These are phyloP conservation scores for Sporisorium scitamineum DNA, from an alignment of 1,284 basidiomycete species.

Conservation along the genomic window DNA sequence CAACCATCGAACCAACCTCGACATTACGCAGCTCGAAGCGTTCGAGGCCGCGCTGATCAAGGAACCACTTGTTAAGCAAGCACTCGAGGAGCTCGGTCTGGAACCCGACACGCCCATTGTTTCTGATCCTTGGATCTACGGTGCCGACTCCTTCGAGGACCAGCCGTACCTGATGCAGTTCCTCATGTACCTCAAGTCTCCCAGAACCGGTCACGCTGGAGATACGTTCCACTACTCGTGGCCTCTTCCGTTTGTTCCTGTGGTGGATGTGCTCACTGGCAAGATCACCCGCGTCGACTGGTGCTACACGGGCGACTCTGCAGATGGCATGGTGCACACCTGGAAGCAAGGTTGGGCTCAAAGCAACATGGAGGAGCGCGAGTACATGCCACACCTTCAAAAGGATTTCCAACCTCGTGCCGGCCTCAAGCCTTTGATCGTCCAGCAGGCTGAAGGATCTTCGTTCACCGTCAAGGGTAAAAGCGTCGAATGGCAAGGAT, in stretches of 20 bases:
- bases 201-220: constrained; percentile 22
- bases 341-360: constrained; percentile 59
- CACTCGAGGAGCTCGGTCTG: constrained; percentile 47
- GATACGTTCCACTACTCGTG: constrained; percentile 69
- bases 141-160: constrained; percentile 46
- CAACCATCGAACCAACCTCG: constrained; percentile 35
- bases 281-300: constrained; percentile 56
- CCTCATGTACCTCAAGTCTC: constrained; percentile 53
- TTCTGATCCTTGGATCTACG: constrained; percentile 60
- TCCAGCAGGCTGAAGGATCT: constrained; percentile 58
- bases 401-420: constrained; percentile 20
- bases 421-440: constrained; percentile 53
- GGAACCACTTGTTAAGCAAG: constrained; percentile 35
- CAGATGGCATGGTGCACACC: constrained; percentile 56
- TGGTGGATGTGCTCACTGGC: constrained; percentile 60
- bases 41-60: constrained; percentile 27
- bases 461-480: constrained; percentile 55
- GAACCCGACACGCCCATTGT: constrained; percentile 36
- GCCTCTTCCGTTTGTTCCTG: constrained; percentile 69
- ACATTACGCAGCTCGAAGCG: constrained; percentile 35
- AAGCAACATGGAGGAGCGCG: constrained; percentile 62
- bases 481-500: constrained; percentile 55
- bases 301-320: constrained; percentile 60
- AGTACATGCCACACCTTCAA: constrained; percentile 66
- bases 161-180: constrained; percentile 50